A percentile compares a stretch with the other conserved stretches of the same genome.
These are phyloP conservation scores for Candida albicans DNA, from an alignment of 1,139 yeast species.

Conservation along the genomic window DNA sequence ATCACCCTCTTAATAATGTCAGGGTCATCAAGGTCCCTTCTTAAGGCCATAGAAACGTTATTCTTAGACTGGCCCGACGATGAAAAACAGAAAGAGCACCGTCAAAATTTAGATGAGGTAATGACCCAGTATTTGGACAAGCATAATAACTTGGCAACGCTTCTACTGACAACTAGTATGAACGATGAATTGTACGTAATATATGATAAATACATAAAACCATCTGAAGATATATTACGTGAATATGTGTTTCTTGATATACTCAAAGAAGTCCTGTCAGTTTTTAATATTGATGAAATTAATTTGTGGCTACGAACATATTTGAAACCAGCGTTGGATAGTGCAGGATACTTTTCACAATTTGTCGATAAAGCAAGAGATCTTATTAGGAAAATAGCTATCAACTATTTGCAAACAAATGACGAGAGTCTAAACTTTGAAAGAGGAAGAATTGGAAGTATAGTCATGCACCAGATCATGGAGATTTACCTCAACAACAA, in stretches of 20 bases:
- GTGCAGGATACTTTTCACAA: conserved; percentile 50
- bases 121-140: conserved; percentile 31
- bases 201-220: conserved; percentile 40
- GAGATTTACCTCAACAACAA: conserved; percentile 27
- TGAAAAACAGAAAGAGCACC: conserved; percentile 12
- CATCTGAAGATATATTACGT: conserved; percentile 28
- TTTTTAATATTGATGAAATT: conserved; percentile 41
- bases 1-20: conserved; percentile 18
- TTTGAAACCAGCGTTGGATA: conserved; percentile 56
- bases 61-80: conserved; percentile 30
- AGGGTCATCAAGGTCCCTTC: conserved; percentile 37
- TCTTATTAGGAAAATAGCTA: conserved; percentile 38
- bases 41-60: conserved; percentile 29
- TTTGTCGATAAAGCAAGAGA: conserved; percentile 45
- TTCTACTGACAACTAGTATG: conserved; percentile 35
- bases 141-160: conserved; percentile 41
- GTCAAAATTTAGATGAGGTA: conserved; percentile 19
- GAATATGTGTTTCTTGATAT: conserved; percentile 50
- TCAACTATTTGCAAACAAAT: conserved; percentile 21
- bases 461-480: conserved; percentile 31
- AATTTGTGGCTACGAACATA: conserved; percentile 55
- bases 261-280: conserved; percentile 39
- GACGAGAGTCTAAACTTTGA: conserved; percentile 27
- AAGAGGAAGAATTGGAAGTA: conserved; percentile 24
- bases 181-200: conserved; percentile 51